Percentiles rank a stretch among this genome's conserved stretches.
Conservation (phyloP, 345 rosid genomes). For the Eucalyptus sp. region DNA sequence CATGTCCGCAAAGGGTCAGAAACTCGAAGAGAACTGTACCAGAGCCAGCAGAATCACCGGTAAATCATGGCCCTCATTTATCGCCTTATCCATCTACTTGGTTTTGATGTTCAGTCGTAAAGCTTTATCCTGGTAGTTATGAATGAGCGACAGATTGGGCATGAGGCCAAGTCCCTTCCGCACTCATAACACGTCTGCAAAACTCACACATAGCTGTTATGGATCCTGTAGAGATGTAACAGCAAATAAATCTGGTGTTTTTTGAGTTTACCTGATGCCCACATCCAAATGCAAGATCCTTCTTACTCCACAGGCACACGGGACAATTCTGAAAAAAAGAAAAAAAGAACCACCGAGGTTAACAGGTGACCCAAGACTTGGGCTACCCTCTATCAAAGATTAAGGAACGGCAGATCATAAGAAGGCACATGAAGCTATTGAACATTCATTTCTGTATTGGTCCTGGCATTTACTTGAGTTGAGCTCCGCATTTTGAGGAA, state of each 20-base stretch:
- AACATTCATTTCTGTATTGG: not conserved
- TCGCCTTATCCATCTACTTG: not conserved
- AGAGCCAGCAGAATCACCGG: not conserved
- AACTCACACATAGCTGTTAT: not conserved
- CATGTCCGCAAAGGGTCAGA: not conserved
- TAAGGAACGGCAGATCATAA: not conserved
- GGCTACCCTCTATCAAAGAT: not conserved
- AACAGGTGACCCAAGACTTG: not conserved
- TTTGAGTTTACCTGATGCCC: slow-evolving; percentile 21
- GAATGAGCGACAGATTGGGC: slow-evolving; percentile 16
- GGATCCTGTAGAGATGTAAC: not conserved
- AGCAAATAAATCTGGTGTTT: not conserved
- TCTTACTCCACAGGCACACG: slow-evolving; percentile 8
- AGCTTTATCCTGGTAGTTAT: slow-evolving; percentile 15
- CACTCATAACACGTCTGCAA: slow-evolving; percentile 28
- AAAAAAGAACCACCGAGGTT: not conserved
- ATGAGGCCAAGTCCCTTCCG: slow-evolving; percentile 10
- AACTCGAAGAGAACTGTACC: not conserved
- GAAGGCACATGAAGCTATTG: not conserved
- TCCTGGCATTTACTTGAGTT: not conserved
- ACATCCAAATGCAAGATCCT: slow-evolving; percentile 30
- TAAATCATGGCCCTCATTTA: not conserved
- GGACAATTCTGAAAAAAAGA: slow-evolving; percentile 8
- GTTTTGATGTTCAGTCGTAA: not conserved
- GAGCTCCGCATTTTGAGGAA: not conserved